Percentiles rank a stretch among this genome's conserved stretches.
Conservation (phyloP, 2,329 filamentous ascomycete species). For the Leptoxyphium fumago region DNA sequence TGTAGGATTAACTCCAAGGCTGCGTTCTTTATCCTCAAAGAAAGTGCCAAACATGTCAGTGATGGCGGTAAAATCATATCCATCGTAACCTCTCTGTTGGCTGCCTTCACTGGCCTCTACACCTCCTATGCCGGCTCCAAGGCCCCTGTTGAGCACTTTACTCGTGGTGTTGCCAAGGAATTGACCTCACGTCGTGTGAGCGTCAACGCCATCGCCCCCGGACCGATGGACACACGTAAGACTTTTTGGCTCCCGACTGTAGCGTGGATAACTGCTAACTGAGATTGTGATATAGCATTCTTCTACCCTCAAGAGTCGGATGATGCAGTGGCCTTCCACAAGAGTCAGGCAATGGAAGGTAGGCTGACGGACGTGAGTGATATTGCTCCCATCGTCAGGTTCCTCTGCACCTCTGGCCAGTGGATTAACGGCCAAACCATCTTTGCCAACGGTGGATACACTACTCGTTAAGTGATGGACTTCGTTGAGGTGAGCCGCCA, state of each 20-base stretch:
- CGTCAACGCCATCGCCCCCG: constrained; percentile 6
- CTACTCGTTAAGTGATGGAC: neutral
- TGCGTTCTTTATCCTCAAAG: constrained; percentile 6
- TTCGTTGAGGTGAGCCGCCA: neutral
- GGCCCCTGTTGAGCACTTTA: constrained; percentile 8
- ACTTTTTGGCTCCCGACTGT: neutral
- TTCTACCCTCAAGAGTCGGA: constrained; percentile 6
- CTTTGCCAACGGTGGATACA: neutral
- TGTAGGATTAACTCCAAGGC: constrained; percentile 6
- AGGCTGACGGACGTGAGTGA: constrained; percentile 4
- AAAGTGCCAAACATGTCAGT: constrained; percentile 3
- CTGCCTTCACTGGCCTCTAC: constrained; percentile 5
- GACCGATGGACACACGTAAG: constrained; percentile 5
- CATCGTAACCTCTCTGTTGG: constrained; percentile 5
- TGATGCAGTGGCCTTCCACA: constrained; percentile 5
- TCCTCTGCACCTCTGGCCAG: constrained; percentile 3
- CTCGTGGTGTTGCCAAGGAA: constrained; percentile 5
- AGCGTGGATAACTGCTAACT: neutral
- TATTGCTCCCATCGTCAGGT: constrained; percentile 6
- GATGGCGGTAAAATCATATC: constrained; percentile 7
- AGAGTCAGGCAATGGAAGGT: constrained; percentile 3
- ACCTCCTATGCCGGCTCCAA: constrained; percentile 5
- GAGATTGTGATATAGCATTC: neutral
- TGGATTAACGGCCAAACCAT: constrained; percentile 3
- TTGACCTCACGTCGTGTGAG: constrained; percentile 1